Percentiles rank a stretch among this genome's conserved stretches.
These are phyloP conservation scores for Neurospora sp. DNA, from an alignment of 495 filamentous ascomycete genomes.

Conservation along the genomic window DNA sequence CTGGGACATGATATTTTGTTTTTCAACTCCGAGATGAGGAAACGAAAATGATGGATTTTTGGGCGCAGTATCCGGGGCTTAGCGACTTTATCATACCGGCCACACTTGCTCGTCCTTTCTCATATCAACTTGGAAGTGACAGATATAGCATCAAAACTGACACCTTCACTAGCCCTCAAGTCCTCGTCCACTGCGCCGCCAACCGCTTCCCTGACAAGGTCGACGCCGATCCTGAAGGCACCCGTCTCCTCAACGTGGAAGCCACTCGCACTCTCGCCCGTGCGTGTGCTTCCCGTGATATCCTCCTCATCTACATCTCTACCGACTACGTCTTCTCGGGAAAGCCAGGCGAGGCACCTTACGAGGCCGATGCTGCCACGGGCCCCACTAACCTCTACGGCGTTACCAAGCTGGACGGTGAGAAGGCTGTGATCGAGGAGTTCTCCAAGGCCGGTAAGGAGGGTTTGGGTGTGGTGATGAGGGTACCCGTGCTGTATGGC, in stretches of 20 bases:
- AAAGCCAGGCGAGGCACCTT: slow-evolving; percentile 72
- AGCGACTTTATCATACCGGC: too few species aligned
- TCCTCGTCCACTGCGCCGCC: slow-evolving; percentile 48
- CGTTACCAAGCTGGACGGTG: slow-evolving; percentile 77
- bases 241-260: slow-evolving; percentile 64
- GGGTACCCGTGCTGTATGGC: slow-evolving; percentile 87
- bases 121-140: not conserved
- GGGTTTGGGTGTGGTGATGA: slow-evolving; percentile 58
- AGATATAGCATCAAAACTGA: slow-evolving; percentile 25
- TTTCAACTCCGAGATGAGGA: not conserved
- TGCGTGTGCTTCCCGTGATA: slow-evolving; percentile 49
- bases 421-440: slow-evolving; percentile 57
- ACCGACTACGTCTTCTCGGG: slow-evolving; percentile 94
- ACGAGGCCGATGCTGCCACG: slow-evolving; percentile 53
- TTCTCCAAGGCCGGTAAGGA: slow-evolving; percentile 38
- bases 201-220: slow-evolving; percentile 83
- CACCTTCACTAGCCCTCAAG: not conserved
- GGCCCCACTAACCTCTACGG: slow-evolving; percentile 80
- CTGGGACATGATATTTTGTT: not conserved
- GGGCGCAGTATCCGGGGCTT: too few species aligned
- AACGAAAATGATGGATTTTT: too few species aligned
- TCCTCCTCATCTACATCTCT: slow-evolving; percentile 81
- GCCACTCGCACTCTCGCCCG: slow-evolving; percentile 58
- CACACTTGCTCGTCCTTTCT: not conserved
- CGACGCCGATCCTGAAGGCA: slow-evolving; percentile 66